These are phyloP conservation scores for Talaromyces sp. DNA, from an alignment of 2,329 filamentous ascomycete species.

Conservation along the genomic window DNA sequence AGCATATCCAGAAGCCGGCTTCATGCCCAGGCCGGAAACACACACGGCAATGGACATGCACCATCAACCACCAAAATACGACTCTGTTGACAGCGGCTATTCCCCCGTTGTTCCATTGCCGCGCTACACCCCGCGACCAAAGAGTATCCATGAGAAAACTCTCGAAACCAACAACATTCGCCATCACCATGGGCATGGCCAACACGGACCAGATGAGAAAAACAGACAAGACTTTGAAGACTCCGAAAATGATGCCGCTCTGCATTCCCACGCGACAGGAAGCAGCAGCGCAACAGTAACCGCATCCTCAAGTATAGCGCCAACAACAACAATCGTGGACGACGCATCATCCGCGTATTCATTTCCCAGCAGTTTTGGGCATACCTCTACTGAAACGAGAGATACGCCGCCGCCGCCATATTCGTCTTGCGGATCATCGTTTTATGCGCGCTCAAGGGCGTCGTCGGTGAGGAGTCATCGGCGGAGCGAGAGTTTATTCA, in stretches of 20 bases:
- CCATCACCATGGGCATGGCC: not conserved
- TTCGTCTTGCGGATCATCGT: constrained; percentile 31
- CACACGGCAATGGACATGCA: constrained; percentile 8
- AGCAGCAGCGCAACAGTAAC: constrained; percentile 10
- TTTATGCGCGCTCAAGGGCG: constrained; percentile 34
- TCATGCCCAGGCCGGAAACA: not conserved
- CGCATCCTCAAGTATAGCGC: not conserved
- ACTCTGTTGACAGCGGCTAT: constrained; percentile 29
- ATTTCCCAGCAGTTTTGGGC: constrained; percentile 43
- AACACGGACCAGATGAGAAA: constrained; percentile 35
- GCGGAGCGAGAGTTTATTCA: constrained; percentile 11
- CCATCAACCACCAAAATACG: constrained; percentile 17
- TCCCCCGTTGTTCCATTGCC: constrained; percentile 35
- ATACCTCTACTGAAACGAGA: constrained; percentile 43
- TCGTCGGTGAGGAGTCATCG: constrained; percentile 25
- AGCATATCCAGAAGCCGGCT: constrained; percentile 15
- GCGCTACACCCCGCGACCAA: constrained; percentile 40
- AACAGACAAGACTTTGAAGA: constrained; percentile 26
- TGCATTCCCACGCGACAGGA: constrained; percentile 28
- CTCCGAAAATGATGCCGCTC: not conserved
- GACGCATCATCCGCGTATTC: constrained; percentile 42
- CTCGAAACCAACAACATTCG: constrained; percentile 30
- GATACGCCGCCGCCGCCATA: constrained; percentile 44
- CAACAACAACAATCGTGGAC: constrained; percentile 11
- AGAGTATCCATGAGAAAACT: constrained; percentile 40